These are phyloP conservation scores for Talaromyces stipitatus DNA, from an alignment of 495 filamentous ascomycete species.

Conservation along the genomic window DNA sequence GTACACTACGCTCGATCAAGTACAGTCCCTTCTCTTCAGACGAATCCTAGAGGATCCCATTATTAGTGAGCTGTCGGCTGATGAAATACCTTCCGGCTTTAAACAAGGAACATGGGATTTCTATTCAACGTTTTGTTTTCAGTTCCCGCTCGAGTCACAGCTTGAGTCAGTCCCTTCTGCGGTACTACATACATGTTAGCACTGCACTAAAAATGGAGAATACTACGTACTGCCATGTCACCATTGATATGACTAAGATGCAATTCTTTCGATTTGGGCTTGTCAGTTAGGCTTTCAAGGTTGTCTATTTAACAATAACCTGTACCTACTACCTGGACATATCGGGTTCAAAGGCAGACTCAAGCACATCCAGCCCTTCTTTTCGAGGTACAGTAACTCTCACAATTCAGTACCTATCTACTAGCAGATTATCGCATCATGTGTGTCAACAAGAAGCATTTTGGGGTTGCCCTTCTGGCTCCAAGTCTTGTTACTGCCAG, in stretches of 20 bases:
- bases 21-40: not conserved
- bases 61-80: not conserved
- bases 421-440: not conserved
- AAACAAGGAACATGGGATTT: not conserved
- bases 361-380: too few species aligned
- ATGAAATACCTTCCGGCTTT: not conserved
- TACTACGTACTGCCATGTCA: not conserved
- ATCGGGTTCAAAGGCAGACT: too few species aligned
- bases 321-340: too few species aligned
- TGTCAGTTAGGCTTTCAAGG: too few species aligned
- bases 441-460: not conserved
- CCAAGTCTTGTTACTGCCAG: not conserved
- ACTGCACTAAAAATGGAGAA: not conserved
- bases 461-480: conserved; percentile 1
- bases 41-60: not conserved
- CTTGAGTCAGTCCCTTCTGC: not conserved
- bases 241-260: not conserved
- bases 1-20: not conserved
- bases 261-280: not conserved
- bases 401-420: not conserved
- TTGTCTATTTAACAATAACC: not conserved
- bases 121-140: too few species aligned
- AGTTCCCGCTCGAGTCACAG: not conserved
- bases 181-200: not conserved
- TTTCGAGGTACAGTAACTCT: too few species aligned